Conservation (phyloP, 148 eudicot genomes). For the Heliosperma pusillum region DNA sequence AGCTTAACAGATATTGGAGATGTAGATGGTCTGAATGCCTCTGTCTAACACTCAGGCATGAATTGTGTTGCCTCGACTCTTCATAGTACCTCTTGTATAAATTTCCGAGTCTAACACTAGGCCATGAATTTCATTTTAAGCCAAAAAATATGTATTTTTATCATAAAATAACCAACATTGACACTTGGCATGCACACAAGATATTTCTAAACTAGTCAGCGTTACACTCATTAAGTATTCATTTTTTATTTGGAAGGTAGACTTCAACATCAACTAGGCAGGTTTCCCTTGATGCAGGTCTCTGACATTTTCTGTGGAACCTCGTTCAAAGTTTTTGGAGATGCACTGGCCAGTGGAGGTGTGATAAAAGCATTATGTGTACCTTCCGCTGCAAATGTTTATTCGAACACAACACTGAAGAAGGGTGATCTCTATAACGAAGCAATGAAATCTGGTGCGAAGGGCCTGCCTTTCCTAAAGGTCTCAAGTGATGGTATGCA, state of each 20-base stretch:
- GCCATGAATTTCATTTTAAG: neutral
- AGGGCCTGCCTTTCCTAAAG: constrained; percentile 92
- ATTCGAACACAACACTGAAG: constrained; percentile 85
- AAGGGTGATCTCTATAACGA: constrained; percentile 82
- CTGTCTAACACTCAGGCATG: too few relatives aligned
- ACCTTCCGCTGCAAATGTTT: constrained; percentile 70
- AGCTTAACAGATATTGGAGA: neutral
- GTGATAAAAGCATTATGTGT: constrained; percentile 67
- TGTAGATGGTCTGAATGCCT: constrained; percentile 1
- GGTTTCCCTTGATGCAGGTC: constrained; percentile 46
- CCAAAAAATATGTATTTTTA: neutral
- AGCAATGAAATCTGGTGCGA: constrained; percentile 91
- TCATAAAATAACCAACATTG: neutral
- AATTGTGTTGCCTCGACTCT: neutral
- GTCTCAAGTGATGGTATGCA: constrained; percentile 68
- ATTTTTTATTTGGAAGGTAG: neutral
- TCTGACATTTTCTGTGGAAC: constrained; percentile 62
- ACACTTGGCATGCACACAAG: neutral
- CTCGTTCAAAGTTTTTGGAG: constrained; percentile 81
- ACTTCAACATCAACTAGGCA: neutral
- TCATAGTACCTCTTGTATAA: neutral
- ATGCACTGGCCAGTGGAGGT: constrained; percentile 66
- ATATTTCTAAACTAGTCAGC: neutral
- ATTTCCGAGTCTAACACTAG: neutral
- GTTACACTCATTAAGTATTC: too few relatives aligned